Evolutionary conservation across 306 rosid species (phyloP).

Genomic region (Cucumis melo): DNA sequence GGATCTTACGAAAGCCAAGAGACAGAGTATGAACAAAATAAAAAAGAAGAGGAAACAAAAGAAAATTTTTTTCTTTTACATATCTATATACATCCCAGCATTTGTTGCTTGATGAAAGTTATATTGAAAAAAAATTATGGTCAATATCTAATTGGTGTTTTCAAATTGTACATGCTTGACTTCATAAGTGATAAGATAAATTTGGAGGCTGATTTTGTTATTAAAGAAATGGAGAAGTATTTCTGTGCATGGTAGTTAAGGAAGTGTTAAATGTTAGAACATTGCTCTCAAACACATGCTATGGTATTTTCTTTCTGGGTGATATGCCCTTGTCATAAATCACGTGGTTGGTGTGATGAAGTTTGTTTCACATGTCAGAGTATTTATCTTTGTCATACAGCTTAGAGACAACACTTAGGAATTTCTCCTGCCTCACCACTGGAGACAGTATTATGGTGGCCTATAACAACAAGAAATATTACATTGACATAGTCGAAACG

Average conservation of each 20-base stretch:
- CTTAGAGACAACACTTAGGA: constrained; percentile 75
- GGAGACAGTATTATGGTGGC: constrained; percentile 99
- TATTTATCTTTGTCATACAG: background rate
- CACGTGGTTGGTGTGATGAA: background rate
- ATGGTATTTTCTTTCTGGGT: constrained; percentile 2
- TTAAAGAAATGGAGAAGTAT: background rate
- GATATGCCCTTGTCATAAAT: background rate
- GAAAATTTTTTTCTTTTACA: no score
- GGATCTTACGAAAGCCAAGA: no score
- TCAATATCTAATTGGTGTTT: background rate
- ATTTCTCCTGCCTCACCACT: constrained; percentile 82
- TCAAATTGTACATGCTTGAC: background rate
- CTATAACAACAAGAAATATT: constrained; percentile 86
- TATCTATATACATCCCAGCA: no score
- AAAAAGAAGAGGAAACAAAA: no score
- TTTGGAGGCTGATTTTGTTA: background rate
- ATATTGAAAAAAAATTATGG: background rate
- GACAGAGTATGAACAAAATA: no score
- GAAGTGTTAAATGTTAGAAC: background rate
- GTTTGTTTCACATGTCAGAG: background rate
- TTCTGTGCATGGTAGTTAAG: background rate
- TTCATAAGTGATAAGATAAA: background rate
- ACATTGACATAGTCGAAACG: constrained; percentile 80
- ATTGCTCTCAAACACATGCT: background rate
- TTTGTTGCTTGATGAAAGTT: background rate